Evolutionary conservation across 495 filamentous ascomycete genomes (phyloP), one percentile per base, ranked within the genome.

Genomic region (Xylaria curta): DNA sequence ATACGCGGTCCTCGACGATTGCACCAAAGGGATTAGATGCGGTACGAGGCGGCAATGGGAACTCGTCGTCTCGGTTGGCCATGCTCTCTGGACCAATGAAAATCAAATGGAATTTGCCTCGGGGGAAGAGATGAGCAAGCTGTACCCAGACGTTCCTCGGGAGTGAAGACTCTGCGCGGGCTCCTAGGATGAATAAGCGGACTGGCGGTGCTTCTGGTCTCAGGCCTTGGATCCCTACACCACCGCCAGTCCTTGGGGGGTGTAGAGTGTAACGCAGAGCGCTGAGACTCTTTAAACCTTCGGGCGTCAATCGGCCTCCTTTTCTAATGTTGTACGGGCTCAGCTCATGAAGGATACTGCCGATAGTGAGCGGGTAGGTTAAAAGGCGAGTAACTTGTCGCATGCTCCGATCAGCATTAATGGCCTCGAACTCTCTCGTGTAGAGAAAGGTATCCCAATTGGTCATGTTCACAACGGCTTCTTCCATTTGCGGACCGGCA

Each of bases 401-500:
- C 87, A 98, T 89, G 73, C 88, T 91, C 44, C 95, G 86, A 71
- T 95, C 94, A 54, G 92, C 88, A 74, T 99, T 93, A 76, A 99
- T 92, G 9, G 96, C 96, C 47, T 89, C 86, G 77, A 94, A 98
- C 69, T 95, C 89, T 56, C 97, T 87, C 2, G 94, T 93, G 78
- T 97, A 99, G 60, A 98, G 82, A 71, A 94, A 93, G 0, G 96
- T 98, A 78, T 99, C 96, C 96, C 96, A 99, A 80, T 96, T 98
- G 42, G 92, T 97, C 92, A 98, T 95, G 84, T 99, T 99, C 65
- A 97, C 88, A 73, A 95, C 84, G 63, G 92, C 92, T 78, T 97
- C 95, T 69, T 98, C 95, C 80, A 97, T 90, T 82, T 97, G 95
- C 38, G 89, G 87, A 5, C 89, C 92, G 0, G 96, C 93, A 78